These are phyloP conservation scores for Metschnikowia lachancei DNA, from an alignment of 805 yeast genomes.

Conservation along the genomic window DNA sequence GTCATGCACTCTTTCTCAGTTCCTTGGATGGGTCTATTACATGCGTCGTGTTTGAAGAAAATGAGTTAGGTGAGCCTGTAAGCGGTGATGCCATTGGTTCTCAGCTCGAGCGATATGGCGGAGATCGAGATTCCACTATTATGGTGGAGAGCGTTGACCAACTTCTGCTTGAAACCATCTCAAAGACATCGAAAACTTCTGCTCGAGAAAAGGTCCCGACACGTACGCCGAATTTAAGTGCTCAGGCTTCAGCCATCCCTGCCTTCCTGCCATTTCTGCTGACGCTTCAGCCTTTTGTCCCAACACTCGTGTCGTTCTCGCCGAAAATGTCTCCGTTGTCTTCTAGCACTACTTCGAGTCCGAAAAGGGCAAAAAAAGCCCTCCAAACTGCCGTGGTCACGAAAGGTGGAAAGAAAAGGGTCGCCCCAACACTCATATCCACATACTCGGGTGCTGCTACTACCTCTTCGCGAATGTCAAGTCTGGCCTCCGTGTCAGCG, in stretches of 20 bases:
- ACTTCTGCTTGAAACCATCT: slow-evolving; percentile 43
- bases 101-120: slow-evolving; percentile 81
- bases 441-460: slow-evolving; percentile 31
- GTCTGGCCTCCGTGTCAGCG: slow-evolving; percentile 7
- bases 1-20: slow-evolving; percentile 66
- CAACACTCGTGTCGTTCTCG: neutral
- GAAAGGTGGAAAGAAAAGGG: slow-evolving; percentile 74
- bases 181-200: neutral
- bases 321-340: neutral
- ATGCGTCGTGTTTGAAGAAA: slow-evolving; percentile 57
- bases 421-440: slow-evolving; percentile 66
- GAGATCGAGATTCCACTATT: slow-evolving; percentile 76
- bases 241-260: neutral
- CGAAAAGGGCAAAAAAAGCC: slow-evolving; percentile 13
- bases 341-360: slow-evolving; percentile 3
- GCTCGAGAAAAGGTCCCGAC: neutral
- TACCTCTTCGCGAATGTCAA: slow-evolving; percentile 1
- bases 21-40: slow-evolving; percentile 85
- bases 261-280: neutral
- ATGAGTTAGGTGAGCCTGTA: slow-evolving; percentile 66
- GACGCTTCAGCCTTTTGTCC: neutral
- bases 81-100: slow-evolving; percentile 59
- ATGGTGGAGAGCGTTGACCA: slow-evolving; percentile 88
- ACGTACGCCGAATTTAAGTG: neutral
- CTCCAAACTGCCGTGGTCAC: slow-evolving; percentile 57